Percentiles rank a stretch among this genome's conserved stretches.
phyloP scores from a whole-genome alignment of 179 eudicot species.

The Kewa caespitosa region DNA sequence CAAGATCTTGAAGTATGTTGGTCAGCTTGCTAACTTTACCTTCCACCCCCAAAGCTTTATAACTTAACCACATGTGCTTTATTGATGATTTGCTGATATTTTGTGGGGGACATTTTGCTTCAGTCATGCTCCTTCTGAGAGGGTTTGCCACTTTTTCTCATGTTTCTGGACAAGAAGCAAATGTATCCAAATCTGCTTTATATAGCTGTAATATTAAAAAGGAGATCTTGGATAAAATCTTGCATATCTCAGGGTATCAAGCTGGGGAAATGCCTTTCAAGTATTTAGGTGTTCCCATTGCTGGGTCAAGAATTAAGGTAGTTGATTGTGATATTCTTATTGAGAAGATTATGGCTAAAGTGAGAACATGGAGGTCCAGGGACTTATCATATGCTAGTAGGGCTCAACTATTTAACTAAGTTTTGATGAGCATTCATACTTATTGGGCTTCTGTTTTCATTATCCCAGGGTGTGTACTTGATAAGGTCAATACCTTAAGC shows the following conservation, averaged over 20 bases:
- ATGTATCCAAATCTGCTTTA: neutral
- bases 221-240: neutral
- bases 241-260: neutral
- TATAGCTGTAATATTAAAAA: neutral
- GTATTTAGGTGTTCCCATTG: neutral
- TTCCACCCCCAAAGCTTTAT: too few species aligned
- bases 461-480: neutral
- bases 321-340: neutral
- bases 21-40: too few species aligned
- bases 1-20: too few species aligned
- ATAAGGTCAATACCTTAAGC: neutral
- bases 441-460: neutral
- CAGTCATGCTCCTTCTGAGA: neutral
- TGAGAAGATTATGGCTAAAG: neutral
- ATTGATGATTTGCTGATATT: too few species aligned
- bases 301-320: neutral
- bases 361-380: neutral
- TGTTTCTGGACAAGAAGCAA: neutral
- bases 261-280: neutral
- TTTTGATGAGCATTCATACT: neutral
- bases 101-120: neutral
- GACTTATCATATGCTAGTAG: neutral
- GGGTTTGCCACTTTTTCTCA: neutral
- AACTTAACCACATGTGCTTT: too few species aligned
- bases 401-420: neutral